A percentile compares a stretch with the other conserved stretches of the same genome.
Conservation (phyloP, 2,329 filamentous ascomycete genomes). For the Aspergillus versicolor region DNA sequence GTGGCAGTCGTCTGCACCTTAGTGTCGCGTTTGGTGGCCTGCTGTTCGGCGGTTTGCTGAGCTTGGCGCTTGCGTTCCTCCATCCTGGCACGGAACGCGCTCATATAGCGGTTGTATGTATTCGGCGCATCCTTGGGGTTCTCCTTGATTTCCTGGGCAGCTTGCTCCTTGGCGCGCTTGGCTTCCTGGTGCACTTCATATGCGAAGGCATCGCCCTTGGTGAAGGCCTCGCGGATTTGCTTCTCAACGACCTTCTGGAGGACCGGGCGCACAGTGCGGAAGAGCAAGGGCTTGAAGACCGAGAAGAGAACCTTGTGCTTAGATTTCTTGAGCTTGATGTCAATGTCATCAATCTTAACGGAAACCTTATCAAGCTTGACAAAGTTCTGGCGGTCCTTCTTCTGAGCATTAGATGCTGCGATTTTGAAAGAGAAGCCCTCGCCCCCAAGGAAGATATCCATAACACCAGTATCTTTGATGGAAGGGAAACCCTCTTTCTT, state of each 20-base stretch:
- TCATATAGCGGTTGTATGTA: constrained; percentile 82
- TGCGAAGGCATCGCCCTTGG: constrained; percentile 69
- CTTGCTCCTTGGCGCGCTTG: constrained; percentile 64
- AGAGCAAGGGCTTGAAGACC: constrained; percentile 81
- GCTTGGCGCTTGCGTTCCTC: constrained; percentile 77
- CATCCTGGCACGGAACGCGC: constrained; percentile 70
- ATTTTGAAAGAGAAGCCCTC: constrained; percentile 90
- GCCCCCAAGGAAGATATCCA: constrained; percentile 84
- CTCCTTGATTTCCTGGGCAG: constrained; percentile 46
- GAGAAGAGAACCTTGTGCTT: constrained; percentile 90
- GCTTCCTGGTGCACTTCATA: constrained; percentile 82
- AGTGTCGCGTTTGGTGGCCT: constrained; percentile 58
- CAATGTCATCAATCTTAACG: constrained; percentile 76
- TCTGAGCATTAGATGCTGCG: constrained; percentile 77
- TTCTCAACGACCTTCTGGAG: constrained; percentile 87
- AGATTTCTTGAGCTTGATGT: constrained; percentile 90
- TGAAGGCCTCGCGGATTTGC: constrained; percentile 79
- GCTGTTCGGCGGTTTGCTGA: constrained; percentile 55
- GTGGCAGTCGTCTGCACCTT: constrained; percentile 82
- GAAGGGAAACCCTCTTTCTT: constrained; percentile 91
- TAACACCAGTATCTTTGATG: constrained; percentile 81
- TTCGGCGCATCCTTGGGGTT: constrained; percentile 74
- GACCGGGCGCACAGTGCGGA: constrained; percentile 79
- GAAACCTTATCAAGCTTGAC: constrained; percentile 92
- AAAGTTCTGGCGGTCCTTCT: constrained; percentile 74